Conservation (phyloP, 2,329 filamentous ascomycete species). For the Neonectria sp. region DNA sequence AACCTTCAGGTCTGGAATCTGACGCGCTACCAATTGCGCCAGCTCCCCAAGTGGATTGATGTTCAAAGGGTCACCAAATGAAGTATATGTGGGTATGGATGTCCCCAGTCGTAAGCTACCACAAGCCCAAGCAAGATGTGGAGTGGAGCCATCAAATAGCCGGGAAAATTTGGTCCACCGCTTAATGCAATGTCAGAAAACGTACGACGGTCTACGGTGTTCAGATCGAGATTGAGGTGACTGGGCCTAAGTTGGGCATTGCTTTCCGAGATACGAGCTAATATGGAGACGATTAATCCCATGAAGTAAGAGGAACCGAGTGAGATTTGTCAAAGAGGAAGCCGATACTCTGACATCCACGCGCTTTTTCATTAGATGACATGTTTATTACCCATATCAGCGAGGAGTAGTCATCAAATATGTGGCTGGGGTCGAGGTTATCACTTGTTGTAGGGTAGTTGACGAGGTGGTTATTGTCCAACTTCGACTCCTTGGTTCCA, state of each 20-base stretch:
- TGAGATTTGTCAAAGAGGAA: neutral
- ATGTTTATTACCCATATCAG: too few species aligned
- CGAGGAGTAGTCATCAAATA: neutral
- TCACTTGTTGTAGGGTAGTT: neutral
- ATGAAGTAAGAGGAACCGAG: neutral
- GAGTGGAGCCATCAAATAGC: neutral
- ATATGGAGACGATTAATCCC: too few species aligned
- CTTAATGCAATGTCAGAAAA: neutral
- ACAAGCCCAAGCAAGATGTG: neutral
- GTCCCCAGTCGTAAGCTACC: neutral
- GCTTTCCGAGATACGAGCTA: too few species aligned
- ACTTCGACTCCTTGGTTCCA: neutral
- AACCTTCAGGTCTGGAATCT: slow-evolving; percentile 21
- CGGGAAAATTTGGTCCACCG: neutral
- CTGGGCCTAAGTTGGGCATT: too few species aligned
- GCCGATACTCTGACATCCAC: too few species aligned
- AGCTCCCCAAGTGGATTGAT: slow-evolving; percentile 19
- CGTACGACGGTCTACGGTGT: neutral
- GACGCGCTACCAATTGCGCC: slow-evolving; percentile 21
- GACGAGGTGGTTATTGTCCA: neutral
- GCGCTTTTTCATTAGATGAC: too few species aligned
- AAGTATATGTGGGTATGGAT: slow-evolving; percentile 3
- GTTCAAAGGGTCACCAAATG: neutral
- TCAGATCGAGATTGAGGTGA: neutral
- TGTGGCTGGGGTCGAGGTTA: neutral